Conservation (phyloP, 331 rosid genomes). For the Rhamnella rubrinervis region DNA sequence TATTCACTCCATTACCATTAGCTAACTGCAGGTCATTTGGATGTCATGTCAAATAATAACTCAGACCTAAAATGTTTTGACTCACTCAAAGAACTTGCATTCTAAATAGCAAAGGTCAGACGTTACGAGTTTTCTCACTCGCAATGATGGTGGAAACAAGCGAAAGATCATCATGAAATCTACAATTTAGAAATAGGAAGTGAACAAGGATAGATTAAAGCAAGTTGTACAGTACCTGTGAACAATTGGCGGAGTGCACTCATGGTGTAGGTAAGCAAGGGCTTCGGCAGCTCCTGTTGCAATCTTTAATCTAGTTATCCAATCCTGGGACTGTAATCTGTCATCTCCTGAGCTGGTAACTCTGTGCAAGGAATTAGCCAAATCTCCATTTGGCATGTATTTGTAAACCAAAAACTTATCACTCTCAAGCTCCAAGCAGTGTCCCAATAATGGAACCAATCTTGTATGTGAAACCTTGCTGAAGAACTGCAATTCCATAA, state of each 20-base stretch:
- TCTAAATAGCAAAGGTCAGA: slow-evolving; percentile 7
- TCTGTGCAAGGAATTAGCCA: slow-evolving; percentile 71
- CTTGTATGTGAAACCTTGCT: slow-evolving; percentile 72
- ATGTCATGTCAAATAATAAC: slow-evolving; percentile 1
- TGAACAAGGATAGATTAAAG: slow-evolving; percentile 6
- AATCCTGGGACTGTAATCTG: slow-evolving; percentile 62
- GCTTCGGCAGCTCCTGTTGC: slow-evolving; percentile 96
- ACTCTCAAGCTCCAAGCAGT: slow-evolving; percentile 75
- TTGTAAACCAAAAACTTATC: slow-evolving; percentile 81
- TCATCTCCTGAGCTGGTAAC: slow-evolving; percentile 37
- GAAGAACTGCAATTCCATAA: slow-evolving; percentile 58
- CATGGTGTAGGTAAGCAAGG: slow-evolving; percentile 72
- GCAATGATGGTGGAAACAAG: background rate
- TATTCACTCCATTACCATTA: too few species aligned
- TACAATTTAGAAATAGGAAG: slow-evolving; percentile 14
- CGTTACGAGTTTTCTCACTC: background rate
- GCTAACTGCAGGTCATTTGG: background rate
- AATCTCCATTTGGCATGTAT: slow-evolving; percentile 79
- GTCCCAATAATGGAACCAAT: slow-evolving; percentile 82
- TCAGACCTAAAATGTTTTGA: background rate
- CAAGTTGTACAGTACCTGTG: slow-evolving; percentile 62
- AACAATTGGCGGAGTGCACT: slow-evolving; percentile 77
- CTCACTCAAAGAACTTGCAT: background rate
- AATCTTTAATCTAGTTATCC: slow-evolving; percentile 96
- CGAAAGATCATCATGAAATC: slow-evolving; percentile 2